Percentiles rank a stretch among this genome's conserved stretches.
Conservation (phyloP, 2,329 filamentous ascomycete species). For the Cladosporium sp. region DNA sequence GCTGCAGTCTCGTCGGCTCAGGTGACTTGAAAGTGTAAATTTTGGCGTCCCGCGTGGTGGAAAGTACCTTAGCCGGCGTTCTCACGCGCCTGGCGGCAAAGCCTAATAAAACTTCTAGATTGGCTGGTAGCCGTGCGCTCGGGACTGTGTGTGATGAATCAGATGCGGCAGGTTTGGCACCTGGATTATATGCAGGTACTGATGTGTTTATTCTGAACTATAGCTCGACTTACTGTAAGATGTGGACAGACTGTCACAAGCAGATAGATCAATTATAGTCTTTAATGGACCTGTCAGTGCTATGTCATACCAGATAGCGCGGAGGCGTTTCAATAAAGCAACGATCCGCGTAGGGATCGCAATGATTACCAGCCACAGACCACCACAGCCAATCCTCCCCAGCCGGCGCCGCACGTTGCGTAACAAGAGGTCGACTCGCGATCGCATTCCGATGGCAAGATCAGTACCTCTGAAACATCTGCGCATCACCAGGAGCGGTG, state of each 20-base stretch:
- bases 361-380: slow-evolving; percentile 5
- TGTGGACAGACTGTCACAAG: no score
- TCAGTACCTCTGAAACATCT: neutral
- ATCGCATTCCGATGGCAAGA: slow-evolving; percentile 6
- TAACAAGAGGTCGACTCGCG: neutral
- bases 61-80: neutral
- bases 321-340: slow-evolving; percentile 1
- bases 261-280: no score
- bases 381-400: slow-evolving; percentile 9
- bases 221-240: no score
- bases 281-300: no score
- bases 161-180: no score
- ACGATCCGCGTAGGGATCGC: neutral
- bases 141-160: neutral
- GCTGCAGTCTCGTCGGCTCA: neutral
- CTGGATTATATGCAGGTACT: no score
- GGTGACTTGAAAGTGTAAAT: neutral
- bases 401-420: slow-evolving; percentile 8
- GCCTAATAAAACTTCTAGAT: slow-evolving; percentile 7
- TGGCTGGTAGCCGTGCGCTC: neutral
- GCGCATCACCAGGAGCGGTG: neutral
- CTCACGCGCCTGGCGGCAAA: slow-evolving; percentile 4
- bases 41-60: neutral
- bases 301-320: no score
- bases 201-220: no score